Base-by-base conservation (phyloP, 2,329 filamentous ascomycete genomes). In the Coniosporium tulheliwenetii region DNA sequence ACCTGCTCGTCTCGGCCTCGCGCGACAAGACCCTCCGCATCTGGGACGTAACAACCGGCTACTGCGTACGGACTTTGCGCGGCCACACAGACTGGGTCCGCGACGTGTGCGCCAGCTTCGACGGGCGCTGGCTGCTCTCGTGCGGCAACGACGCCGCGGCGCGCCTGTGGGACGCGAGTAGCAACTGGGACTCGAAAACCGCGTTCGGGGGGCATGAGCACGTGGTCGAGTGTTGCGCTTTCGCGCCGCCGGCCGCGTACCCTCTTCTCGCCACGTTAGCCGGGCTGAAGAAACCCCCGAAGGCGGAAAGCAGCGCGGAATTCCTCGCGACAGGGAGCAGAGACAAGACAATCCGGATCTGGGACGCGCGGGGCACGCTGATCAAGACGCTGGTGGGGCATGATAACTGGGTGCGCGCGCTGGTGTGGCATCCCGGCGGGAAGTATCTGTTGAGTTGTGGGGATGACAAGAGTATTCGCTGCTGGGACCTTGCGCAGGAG, bases 11-110 rank as follows among this genome's bases (percentile, higher is more conserved):
- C 9, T 87, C 81, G 44, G 86, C 86, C 5, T 89, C 82, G 50
- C 71, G 87, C 56, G 87, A 95, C 59, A 81, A 81, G 58, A 83
- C 83, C 2, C 66, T 96, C 40, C 74, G 81, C 43, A 81, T 95
- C 59, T 95, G 89, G 87, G 86, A 95, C 54, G 82, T 89, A 19
- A 86, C 82, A 26, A 95, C 86, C 1, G 87, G 89, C 5, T 95
- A 87, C 58, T 94, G 86, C 54, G 72, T 95, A 36, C 86, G 85
- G 59, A 94, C 87, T n/a, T 71, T 95, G 46, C 73, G 77, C 29
- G 86, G 87, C 1, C 87, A 95, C 52, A 72, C 71, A 2, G 86
- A 83, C 50, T 95, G 89, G 87, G 84, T 96, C n/a, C 78, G 87
- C 44, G 84, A 89, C 48, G 82, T 95, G 8, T 75, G 72, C 13